Evolutionary conservation across 176 grass and related monocot genomes (phyloP), one percentile per base, ranked within the genome.

Genomic region (Otatea glauca): DNA sequence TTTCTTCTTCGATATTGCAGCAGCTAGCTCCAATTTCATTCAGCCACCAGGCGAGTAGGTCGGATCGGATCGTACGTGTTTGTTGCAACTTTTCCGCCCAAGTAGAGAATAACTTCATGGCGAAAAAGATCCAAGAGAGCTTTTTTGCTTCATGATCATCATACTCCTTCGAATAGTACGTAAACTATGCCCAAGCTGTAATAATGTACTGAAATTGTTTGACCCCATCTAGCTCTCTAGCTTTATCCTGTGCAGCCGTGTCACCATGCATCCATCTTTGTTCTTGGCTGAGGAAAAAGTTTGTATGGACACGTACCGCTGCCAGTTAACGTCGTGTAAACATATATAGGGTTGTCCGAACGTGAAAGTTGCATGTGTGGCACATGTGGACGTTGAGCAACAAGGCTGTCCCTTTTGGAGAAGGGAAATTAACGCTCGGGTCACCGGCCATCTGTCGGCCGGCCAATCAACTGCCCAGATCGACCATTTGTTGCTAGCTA

Each of bases 361-460:
- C 9, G 68, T n/a, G 80, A 45, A 55, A 56, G 62, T 27, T 58
- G 65, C 18, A 29, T 29, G 29, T 29, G 74, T 11, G 41, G 54
- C 67, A 29, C 55, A 5, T 71, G 75, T 49, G 56, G 32, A 73
- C 42, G 76, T 17, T 27, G 2, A 38, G 14, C 42, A 0, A 14
- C 43, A 13, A 17, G 50, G 18, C 29, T 38, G 41, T 18, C 64
- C 65, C 80, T 9, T 25, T 68, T 65, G 54, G 41, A 13, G 34
- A 74, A 24, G 77, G 7, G 14, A 20, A 8, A 41, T 7, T 7
- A 7, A 17, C 68, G 53, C 13, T 7, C 15, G 24, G 43, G 41
- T 48, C 45, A 53, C 72, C 62, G 48, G 5, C 62, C 82, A 18
- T 55, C 64, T 60, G 67, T 45, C 79, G 79, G 29, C 43, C 43